phyloP scores from a whole-genome alignment of 371 early-diverging fungal genomes.

The Apophysomyces sp. region DNA sequence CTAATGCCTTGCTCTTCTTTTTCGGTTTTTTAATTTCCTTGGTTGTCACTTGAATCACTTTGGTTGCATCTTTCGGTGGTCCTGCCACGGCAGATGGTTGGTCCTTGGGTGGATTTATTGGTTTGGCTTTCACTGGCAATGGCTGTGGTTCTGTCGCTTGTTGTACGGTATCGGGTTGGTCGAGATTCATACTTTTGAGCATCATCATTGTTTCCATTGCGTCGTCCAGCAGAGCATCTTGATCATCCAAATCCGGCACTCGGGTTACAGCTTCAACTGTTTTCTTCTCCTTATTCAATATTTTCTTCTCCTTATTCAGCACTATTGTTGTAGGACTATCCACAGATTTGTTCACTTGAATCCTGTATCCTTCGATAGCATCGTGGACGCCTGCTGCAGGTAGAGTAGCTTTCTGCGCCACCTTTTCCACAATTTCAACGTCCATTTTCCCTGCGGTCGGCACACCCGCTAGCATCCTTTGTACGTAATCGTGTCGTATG shows the following conservation, averaged over 20 bases:
- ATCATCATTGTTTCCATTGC: conserved; percentile 55
- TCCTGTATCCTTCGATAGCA: conserved; percentile 46
- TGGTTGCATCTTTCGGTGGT: not conserved
- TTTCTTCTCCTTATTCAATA: not conserved
- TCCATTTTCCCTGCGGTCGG: conserved; percentile 13
- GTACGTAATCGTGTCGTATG: conserved; percentile 37
- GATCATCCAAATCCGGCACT: conserved; percentile 4
- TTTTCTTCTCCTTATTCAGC: conserved; percentile 14
- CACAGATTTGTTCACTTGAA: conserved; percentile 15
- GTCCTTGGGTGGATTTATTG: not conserved
- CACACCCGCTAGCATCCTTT: conserved; percentile 28
- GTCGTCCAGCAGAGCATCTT: conserved; percentile 28
- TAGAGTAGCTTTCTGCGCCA: not conserved
- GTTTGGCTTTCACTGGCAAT: not conserved
- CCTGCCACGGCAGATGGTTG: not conserved
- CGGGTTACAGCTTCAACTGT: conserved; percentile 1
- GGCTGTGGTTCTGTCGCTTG: not conserved
- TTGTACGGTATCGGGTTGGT: conserved; percentile 15
- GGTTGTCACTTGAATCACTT: conserved; percentile 5
- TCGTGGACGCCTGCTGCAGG: conserved; percentile 26
- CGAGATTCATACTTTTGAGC: conserved; percentile 39
- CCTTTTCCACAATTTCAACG: conserved; percentile 35
- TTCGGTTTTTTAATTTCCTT: conserved; percentile 14
- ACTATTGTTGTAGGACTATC: conserved; percentile 36
- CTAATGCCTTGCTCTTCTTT: conserved; percentile 31